Base-by-base conservation (phyloP, 345 rosid genomes). In the Toxicodendron radicans region DNA sequence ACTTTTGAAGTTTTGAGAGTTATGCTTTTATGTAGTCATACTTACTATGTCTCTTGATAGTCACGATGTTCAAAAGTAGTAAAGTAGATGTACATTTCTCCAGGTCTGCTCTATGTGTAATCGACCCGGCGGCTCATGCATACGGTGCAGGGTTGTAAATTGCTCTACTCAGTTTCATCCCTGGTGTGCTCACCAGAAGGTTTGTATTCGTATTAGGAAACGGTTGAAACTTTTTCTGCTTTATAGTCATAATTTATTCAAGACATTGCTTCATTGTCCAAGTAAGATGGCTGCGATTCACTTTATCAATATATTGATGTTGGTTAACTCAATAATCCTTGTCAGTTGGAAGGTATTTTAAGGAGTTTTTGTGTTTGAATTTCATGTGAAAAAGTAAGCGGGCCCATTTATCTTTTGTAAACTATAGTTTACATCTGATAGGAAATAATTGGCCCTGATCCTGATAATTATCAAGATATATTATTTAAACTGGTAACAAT, bases 181-280 rank as follows among this genome's bases (percentile, higher is more conserved):
- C 64, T 86, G 89, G 89, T 83, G 89, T 79, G 89, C 89, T 64
- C 85, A 83, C 74, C 85, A 73, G 72, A 83, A 81, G 89, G 89
- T 85, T 52, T 60, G 46, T 60, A 18, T 71, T 70, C 30, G 24
- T 62, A 30, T 52, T 41, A 10, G 59, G 4, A 43, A 43, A 64
- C 61, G 12, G 7, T 48, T 70, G 38, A 70, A 73, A 27, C 20
- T 54, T 62, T 33, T 27, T 38, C 72, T 32, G 41, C 10, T 54
- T 48, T 45, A 24, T 67, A 30, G 38, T 43, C 30, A 33, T 66
- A 12, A 21, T 38, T 1, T 73, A 11, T 18, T 41, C 63, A 35
- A 33, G 72, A 20, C 54, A 27, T 66, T 66, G 35, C 58, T 16
- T 49, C 17, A 3, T 66, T 16, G 21, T 27, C 5, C 20, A 66